Base-by-base conservation (phyloP, 2,329 filamentous ascomycete species). In the Colletotrichum chrysophilum region DNA sequence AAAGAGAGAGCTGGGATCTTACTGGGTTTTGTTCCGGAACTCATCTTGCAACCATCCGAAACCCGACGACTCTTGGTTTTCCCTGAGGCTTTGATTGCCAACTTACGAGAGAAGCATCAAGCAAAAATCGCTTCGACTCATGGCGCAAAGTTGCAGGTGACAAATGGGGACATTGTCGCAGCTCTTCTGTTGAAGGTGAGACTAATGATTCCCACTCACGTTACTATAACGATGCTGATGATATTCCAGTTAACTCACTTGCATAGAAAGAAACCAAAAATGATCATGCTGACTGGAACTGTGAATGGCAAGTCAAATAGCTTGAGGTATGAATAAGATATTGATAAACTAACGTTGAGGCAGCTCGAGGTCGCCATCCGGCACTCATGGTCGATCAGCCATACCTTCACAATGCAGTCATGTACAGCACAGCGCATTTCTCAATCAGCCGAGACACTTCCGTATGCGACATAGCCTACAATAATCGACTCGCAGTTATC, bases 401-500 rank as follows among this genome's bases (percentile, higher is more conserved):
- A 16, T 80, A 78, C 61, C 77, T 80, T 5, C 78, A 79, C 71
- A 80, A 79, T 55, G 77, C 73, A 61, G 7, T 76, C 18, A 7
- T 64, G 36, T 79, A 74, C 60, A 52, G 48, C 65, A 32, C 60
- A 18, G 58, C 30, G 18, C 70, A 70, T 38, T 26, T 76, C 9
- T 26, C 65, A 18, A 65, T 79, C 30, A 65, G 48, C 70, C 68
- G 72, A 10, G 52, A 75, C 30, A 77, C 77, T 8, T 75, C 76
- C 7, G 61, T 74, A 4, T 55, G 60, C 28, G 78, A 79, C 5
- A 68, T 80, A 13, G 78, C 78, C 14, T 71, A 74, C 21, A 34
- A 52, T 2, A 60, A 75, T 43, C 79, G 79, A 9, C 69, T 68
- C 4, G 76, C 78, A 10, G 48, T 78, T n/a, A 21, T 71, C 87